phyloP scores from a whole-genome alignment of 768 basidiomycete species.

The Boletus rufocinnamomeus region DNA sequence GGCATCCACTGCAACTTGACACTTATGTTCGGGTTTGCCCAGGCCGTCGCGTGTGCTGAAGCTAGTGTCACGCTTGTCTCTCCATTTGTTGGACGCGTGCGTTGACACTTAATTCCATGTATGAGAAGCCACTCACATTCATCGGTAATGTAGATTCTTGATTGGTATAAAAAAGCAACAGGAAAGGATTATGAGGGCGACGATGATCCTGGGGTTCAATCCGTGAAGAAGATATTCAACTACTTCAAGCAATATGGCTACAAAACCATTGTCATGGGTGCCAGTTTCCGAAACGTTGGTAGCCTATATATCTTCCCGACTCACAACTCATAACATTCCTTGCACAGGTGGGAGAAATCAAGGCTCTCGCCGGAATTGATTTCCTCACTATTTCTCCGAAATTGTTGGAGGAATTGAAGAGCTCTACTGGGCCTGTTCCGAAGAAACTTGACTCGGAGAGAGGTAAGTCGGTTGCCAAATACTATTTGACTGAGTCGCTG shows the following conservation, averaged over 20 bases:
- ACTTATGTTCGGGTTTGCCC: conserved; percentile 93
- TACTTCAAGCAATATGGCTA: conserved; percentile 98
- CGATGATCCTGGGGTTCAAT: conserved; percentile 92
- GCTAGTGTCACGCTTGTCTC: conserved; percentile 96
- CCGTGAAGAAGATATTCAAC: conserved; percentile 95
- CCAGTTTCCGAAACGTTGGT: conserved; percentile 94
- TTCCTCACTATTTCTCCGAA: conserved; percentile 92
- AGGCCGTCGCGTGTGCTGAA: conserved; percentile 97
- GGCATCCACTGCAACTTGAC: conserved; percentile 98
- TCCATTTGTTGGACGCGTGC: conserved; percentile 93
- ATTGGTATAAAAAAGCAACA: conserved; percentile 93
- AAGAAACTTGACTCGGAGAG: conserved; percentile 73
- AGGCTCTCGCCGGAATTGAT: conserved; percentile 90
- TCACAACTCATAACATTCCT: neutral
- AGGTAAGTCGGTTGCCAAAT: conserved; percentile 40
- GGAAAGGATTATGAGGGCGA: conserved; percentile 86
- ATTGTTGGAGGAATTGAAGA: conserved; percentile 87
- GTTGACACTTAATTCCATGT: conserved; percentile 28
- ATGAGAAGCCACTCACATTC: conserved; percentile 31
- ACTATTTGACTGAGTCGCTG: neutral
- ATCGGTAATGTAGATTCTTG: conserved; percentile 70
- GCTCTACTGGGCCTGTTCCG: conserved; percentile 68
- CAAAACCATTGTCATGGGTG: conserved; percentile 99
- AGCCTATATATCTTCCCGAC: neutral
- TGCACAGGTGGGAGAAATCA: conserved; percentile 83